These are phyloP conservation scores for Lactarius quietus DNA, from an alignment of 768 basidiomycete species.

Conservation along the genomic window DNA sequence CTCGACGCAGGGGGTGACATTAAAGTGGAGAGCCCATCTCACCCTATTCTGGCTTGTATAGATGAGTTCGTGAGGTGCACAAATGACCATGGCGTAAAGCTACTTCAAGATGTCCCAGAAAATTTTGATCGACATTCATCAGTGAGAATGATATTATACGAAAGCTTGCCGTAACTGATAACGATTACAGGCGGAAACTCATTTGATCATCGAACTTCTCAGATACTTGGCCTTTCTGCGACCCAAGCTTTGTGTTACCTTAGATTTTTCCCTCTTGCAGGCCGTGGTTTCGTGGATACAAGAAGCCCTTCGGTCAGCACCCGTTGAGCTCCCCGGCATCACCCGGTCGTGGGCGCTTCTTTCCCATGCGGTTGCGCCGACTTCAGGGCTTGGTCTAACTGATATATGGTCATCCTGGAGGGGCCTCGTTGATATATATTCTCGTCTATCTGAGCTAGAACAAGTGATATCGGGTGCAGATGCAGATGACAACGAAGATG, in stretches of 20 bases:
- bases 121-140: background rate
- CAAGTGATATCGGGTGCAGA: background rate
- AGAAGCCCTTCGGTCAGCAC: conserved; percentile 32
- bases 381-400: conserved; percentile 67
- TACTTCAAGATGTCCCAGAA: conserved; percentile 7
- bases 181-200: conserved; percentile 15
- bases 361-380: conserved; percentile 48
- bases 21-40: background rate
- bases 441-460: conserved; percentile 8
- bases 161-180: background rate
- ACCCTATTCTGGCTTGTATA: background rate
- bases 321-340: conserved; percentile 35
- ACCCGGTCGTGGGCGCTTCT: conserved; percentile 41
- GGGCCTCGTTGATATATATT: conserved; percentile 7
- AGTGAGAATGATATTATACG: background rate
- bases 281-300: conserved; percentile 54
- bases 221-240: conserved; percentile 17
- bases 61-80: conserved; percentile 5
- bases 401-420: conserved; percentile 64
- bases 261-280: conserved; percentile 55
- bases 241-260: background rate
- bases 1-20: background rate
- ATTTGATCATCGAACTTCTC: conserved; percentile 18
- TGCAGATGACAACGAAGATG: background rate
- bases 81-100: conserved; percentile 7